These are phyloP conservation scores for Plasmodium berghei DNA, from an alignment of 169 alveolate genomes.

Conservation along the genomic window DNA sequence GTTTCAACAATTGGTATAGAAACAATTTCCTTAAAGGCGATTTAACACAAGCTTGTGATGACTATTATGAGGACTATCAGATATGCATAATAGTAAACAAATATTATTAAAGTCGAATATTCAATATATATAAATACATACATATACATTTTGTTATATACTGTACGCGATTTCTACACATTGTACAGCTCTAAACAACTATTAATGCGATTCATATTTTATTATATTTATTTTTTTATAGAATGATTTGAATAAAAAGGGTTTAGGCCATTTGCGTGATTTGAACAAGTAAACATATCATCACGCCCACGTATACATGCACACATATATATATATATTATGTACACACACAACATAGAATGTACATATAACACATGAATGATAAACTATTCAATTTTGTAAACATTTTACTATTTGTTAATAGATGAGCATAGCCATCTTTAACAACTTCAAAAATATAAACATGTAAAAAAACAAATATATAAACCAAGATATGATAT, in stretches of 20 bases:
- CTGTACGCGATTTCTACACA: background rate
- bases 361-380: background rate
- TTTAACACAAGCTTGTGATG: slow-evolving; percentile 81
- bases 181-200: background rate
- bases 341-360: background rate
- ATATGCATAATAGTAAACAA: slow-evolving; percentile 80
- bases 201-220: background rate
- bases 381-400: no score
- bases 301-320: background rate
- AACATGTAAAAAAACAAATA: slow-evolving; percentile 9
- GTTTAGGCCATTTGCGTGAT: slow-evolving; percentile 47
- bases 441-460: no score
- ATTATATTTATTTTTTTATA: slow-evolving; percentile 2
- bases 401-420: no score
- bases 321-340: no score
- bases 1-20: slow-evolving; percentile 84
- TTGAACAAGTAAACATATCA: slow-evolving; percentile 29
- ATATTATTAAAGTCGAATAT: background rate
- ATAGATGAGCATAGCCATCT: no score
- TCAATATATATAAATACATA: slow-evolving; percentile 3
- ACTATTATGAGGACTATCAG: slow-evolving; percentile 79
- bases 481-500: background rate
- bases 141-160: background rate
- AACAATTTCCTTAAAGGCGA: slow-evolving; percentile 85
- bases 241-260: slow-evolving; percentile 74